Evolutionary conservation across 2,329 filamentous ascomycete species (phyloP).

Genomic region (Curvularia lunata): DNA sequence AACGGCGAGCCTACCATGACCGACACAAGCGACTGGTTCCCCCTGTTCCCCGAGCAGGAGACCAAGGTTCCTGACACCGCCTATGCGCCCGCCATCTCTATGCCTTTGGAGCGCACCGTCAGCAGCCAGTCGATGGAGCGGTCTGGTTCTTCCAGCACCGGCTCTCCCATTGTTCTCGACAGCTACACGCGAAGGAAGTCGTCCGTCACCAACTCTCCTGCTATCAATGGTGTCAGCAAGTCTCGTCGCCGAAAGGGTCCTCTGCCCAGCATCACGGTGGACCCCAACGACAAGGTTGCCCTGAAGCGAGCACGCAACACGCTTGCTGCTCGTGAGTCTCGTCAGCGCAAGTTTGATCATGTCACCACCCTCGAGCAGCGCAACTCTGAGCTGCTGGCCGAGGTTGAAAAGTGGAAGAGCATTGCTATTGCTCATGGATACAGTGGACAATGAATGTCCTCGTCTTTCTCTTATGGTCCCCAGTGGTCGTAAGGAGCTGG

Average conservation of each 20-base stretch:
- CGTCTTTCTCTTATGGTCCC: constrained; percentile 37
- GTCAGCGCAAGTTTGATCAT: constrained; percentile 80
- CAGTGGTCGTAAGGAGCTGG: constrained; percentile 46
- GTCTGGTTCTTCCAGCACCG: constrained; percentile 45
- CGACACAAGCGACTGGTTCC: constrained; percentile 68
- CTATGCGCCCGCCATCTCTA: constrained; percentile 34
- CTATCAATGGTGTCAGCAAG: constrained; percentile 71
- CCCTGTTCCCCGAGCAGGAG: constrained; percentile 69
- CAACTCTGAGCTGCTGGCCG: constrained; percentile 71
- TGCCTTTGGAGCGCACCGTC: constrained; percentile 51
- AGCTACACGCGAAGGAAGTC: constrained; percentile 50
- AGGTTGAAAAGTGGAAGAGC: constrained; percentile 52
- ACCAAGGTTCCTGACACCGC: constrained; percentile 34
- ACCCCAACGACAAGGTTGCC: constrained; percentile 75
- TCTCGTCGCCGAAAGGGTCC: constrained; percentile 81
- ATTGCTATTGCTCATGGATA: constrained; percentile 49
- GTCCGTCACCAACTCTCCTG: constrained; percentile 55
- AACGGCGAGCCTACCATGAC: constrained; percentile 62
- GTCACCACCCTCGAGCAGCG: constrained; percentile 75
- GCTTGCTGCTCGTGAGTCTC: constrained; percentile 89
- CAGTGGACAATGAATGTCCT: constrained; percentile 43
- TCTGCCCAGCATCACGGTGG: constrained; percentile 77
- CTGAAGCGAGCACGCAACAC: constrained; percentile 95
- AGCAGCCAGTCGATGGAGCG: constrained; percentile 48
- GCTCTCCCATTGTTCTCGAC: constrained; percentile 47